Percentiles rank a stretch among this genome's conserved stretches.
Conservation (phyloP, 2,329 filamentous ascomycete genomes). For the Knufia fluminis region DNA sequence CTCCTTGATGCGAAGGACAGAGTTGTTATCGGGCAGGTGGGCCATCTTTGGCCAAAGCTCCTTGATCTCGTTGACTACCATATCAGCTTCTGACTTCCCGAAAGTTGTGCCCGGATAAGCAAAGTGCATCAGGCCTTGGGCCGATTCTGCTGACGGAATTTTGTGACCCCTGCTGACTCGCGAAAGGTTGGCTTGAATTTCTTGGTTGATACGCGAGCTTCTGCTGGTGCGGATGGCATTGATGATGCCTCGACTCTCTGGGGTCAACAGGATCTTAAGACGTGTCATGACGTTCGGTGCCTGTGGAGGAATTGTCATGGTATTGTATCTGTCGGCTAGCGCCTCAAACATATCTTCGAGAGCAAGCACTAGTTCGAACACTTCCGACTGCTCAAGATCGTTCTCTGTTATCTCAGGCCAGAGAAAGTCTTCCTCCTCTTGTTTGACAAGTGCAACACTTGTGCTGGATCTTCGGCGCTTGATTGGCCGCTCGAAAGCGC, state of each 20-base stretch:
- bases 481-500: not conserved
- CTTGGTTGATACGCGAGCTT: conserved; percentile 2
- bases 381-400: not conserved
- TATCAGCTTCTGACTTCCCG: not conserved
- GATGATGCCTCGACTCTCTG: conserved; percentile 6
- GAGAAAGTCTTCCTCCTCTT: conserved; percentile 1
- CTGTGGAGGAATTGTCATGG: not conserved
- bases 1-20: conserved; percentile 4
- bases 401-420: not conserved
- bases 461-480: not conserved
- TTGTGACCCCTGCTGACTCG: not conserved
- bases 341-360: not conserved
- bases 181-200: not conserved
- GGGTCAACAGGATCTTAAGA: not conserved
- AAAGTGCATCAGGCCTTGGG: not conserved
- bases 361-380: conserved; percentile 2
- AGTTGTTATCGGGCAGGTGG: not conserved
- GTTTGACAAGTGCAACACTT: not conserved
- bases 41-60: conserved; percentile 2
- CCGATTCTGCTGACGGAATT: not conserved
- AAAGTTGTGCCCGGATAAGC: not conserved
- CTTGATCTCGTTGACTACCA: not conserved
- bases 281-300: not conserved
- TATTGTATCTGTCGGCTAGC: not conserved
- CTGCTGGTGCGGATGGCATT: conserved; percentile 4